Base-by-base conservation (phyloP, 1,284 basidiomycete genomes). In the Schizopora paradoxa region DNA sequence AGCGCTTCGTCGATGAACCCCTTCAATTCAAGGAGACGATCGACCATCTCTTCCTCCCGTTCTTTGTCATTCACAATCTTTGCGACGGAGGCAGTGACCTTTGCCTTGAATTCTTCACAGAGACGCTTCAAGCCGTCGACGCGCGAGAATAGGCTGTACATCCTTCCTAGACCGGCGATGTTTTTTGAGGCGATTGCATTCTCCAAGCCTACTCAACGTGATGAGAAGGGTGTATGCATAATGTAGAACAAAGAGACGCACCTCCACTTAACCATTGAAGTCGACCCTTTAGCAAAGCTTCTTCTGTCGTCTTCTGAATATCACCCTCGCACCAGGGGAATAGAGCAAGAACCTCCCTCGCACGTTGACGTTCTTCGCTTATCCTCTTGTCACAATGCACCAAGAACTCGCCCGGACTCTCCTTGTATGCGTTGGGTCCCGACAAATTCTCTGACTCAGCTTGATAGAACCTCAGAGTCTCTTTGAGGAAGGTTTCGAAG, bases 31-130 rank as follows among this genome's bases (percentile, higher is more conserved):
- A 94, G 71, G 0, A 94, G 76, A 10, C 76, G 72, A 16, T 80
- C 73, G 5, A 95, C 84, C 88, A 95, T 93, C 26, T 79, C 68
- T 45, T 91, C 79, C 54, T 91, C 77, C 42, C 69, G 66, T 48
- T 67, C 57, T 14, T 55, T 52, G 54, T 86, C 79, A 34, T 70
- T 75, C 43, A 88, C 81, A 50, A 89, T 81, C 16, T 55, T 55
- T 44, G 69, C 61, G 3, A 86, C 79, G 0, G 60, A 69, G 21
- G 22, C 26, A 18, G 3, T 66, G 18, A 79, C 68, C 54, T 82
- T 72, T 2, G 59, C 62, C 52, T 80, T 77, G 63, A 91, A 83
- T 2, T 82, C 77, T n/a, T 65, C 65, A 48, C 75, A 71, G 1
- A 93, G 69, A 1, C 71, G 62, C 36, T 72, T 69, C 39, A 77